Evolutionary conservation across 176 grass and related monocot genomes (phyloP), one percentile per base, ranked within the genome.

Genomic region (Tuctoria greenei): DNA sequence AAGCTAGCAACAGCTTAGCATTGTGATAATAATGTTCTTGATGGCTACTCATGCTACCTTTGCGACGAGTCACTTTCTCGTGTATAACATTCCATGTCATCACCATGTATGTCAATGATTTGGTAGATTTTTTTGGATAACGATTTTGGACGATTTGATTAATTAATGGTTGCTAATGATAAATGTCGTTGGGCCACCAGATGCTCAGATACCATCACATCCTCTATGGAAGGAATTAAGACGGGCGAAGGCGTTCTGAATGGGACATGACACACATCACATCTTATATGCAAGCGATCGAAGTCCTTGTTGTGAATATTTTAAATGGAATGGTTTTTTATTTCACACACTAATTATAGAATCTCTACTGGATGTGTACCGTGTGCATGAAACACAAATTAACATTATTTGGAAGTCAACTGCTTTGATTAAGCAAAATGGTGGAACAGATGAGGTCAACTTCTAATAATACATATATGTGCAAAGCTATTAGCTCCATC

Each of bases 371-470:
- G 45, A 47, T 17, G 31, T 57, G 41, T 54, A 54, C 51, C 21
- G 51, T 55, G 20, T 17, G n/a, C n/a, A n/a, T n/a, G 6, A 38
- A 23, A 67, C 36, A 74, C 51, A 26, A 64, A 59, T 28, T 45
- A 74, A 26, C 69, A 66, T 39, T 62, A 69, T 55, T 39, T 56
- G 23, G 11, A 74, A 69, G 74, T 74, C 69, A 74, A 13, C 26
- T 56, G 26, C 27, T 21, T 37, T 17, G 52, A 60, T 68, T 83
- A 37, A 61, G 59, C 4, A 78, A 54, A 54, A 20, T 61, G 15
- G 43, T 61, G 26, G 35, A 27, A 8, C 40, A 14, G 41, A 64
- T 49, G 11, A 86, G 37, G 51, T 78, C 61, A 73, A 61, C 62
- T 70, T 44, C 70, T 14, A 4, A 61, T 14, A 4, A 61, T 21